phyloP scores from a whole-genome alignment of 1,284 basidiomycete genomes.

The Microbotryum intermedium region DNA sequence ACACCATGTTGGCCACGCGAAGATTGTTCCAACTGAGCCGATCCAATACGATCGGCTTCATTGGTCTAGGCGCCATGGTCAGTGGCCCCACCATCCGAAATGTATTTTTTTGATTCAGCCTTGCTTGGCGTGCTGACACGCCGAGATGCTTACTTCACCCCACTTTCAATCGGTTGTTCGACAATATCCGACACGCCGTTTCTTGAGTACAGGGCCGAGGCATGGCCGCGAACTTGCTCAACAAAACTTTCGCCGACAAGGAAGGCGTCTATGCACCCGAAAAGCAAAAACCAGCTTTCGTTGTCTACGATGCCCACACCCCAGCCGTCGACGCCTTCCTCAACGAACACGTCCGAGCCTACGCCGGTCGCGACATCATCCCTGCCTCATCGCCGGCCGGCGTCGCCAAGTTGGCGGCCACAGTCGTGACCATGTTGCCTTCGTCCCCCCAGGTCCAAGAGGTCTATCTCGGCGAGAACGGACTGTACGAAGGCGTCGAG shows the following conservation, averaged over 20 bases:
- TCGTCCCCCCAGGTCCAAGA: slow-evolving; percentile 43
- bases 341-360: slow-evolving; percentile 37
- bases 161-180: not conserved
- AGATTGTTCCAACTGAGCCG: slow-evolving; percentile 36
- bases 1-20: slow-evolving; percentile 11
- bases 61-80: slow-evolving; percentile 54
- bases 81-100: not conserved
- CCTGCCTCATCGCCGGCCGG: slow-evolving; percentile 39
- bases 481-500: slow-evolving; percentile 19
- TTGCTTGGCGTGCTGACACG: too few species aligned
- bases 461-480: slow-evolving; percentile 40
- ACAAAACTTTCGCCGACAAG: slow-evolving; percentile 28
- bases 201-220: slow-evolving; percentile 57
- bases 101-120: not conserved
- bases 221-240: slow-evolving; percentile 65
- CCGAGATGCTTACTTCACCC: not conserved
- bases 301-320: slow-evolving; percentile 67
- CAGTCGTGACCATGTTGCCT: slow-evolving; percentile 46
- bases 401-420: slow-evolving; percentile 40
- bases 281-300: slow-evolving; percentile 44
- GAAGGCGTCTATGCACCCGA: slow-evolving; percentile 11
- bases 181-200: not conserved
- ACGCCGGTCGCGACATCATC: slow-evolving; percentile 34
- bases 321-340: slow-evolving; percentile 53
- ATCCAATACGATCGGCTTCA: slow-evolving; percentile 56